Base-by-base conservation (phyloP, 78 protist genomes). In the Anaeramoeba flamelloides region DNA sequence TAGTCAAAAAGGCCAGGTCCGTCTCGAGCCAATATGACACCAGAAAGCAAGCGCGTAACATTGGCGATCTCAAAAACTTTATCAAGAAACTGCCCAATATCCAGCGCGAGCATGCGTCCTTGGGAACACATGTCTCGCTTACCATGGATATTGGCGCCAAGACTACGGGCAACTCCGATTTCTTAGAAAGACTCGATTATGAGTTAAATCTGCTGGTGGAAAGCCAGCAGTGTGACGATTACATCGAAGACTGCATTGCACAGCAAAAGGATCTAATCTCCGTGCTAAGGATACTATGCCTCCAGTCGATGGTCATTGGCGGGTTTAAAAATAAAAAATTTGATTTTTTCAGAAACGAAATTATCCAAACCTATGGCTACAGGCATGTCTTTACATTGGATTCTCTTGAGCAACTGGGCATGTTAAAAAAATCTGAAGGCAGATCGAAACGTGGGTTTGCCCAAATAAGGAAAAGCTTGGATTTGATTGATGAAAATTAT, bases 361-460 rank as follows among this genome's bases (percentile, higher is more conserved):
- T 91, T 41, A 17, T 87, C n/a, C 89, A 86, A 78, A 36, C 91
- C 17, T 91, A 91, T 76, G 94, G 94, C 26, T 80, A 32, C 86
- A 88, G 84, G 26, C 1, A 1, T 4, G 17, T 87, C 41, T n/a
- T n/a, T n/a, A 91, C 92, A 22, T 77, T 89, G 31, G 30, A 33
- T 80, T 86, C 82, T 31, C 79, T 90, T 41, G 85, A 84, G 40
- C 26, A 64, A 32, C 74, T 81, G 34, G 91, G 91, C 36, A 78
- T 91, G 22, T 79, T 91, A 65, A 64, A 69, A 36, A 1, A 17
- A 38, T 32, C 76, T n/a, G 88, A 89, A 36, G 85, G 34, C n/a
- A n/a, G n/a, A n/a, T n/a, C n/a, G n/a, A n/a, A n/a, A n/a, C n/a
- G n/a, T n/a, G n/a, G n/a, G n/a, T n/a, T n/a, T n/a, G n/a, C n/a